Evolutionary conservation across 768 basidiomycete genomes (phyloP), one percentile per base, ranked within the genome.

Genomic region (Leucosporidium scottii): DNA sequence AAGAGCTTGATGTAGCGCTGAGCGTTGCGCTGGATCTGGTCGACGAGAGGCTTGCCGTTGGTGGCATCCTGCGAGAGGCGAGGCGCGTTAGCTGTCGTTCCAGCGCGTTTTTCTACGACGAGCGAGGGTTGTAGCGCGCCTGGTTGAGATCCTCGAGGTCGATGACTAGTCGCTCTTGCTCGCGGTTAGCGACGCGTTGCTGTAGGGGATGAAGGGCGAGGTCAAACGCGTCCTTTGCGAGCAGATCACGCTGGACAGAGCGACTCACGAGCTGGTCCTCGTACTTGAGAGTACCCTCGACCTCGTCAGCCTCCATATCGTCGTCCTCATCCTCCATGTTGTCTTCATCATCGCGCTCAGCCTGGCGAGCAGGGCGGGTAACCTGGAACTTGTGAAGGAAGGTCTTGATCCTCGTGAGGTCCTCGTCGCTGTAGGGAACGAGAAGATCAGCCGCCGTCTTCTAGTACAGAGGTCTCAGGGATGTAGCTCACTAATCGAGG

Each of bases 141-240:
- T 63, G 39, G 39, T 59, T 47, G 30, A 70, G 25, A 79, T 99
- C 96, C 76, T 92, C 90, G 28, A 99, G 78, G 74, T 94, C 91
- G 68, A 99, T 85, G 50, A 86, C 81, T 15, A 99, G 81, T 84
- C 89, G 89, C 73, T 91, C 85, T 78, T 92, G 88, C 69, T 96
- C 90, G 47, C 96, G 85, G 79, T 99, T 94, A 59, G 94, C 91
- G 67, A 99, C 85, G 54, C 82, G 81, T 93, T 92, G 91, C 92
- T 93, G 73, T 30, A 51, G 47, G 51, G 21, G 55, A 49, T 78
- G 63, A 66, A 36, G 27, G 17, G 51, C 31, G 25, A 18, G 17
- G 61, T 4, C 10, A 55, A 20, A 30, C 15, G 20, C 23, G 27
- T 13, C 27, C 25, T 28, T 51, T 21, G 27, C 31, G n/a, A 48